Evolutionary conservation across 345 rosid genomes (phyloP), one percentile per base, ranked within the genome.

Genomic region (Crucihimalaya himalaica): DNA sequence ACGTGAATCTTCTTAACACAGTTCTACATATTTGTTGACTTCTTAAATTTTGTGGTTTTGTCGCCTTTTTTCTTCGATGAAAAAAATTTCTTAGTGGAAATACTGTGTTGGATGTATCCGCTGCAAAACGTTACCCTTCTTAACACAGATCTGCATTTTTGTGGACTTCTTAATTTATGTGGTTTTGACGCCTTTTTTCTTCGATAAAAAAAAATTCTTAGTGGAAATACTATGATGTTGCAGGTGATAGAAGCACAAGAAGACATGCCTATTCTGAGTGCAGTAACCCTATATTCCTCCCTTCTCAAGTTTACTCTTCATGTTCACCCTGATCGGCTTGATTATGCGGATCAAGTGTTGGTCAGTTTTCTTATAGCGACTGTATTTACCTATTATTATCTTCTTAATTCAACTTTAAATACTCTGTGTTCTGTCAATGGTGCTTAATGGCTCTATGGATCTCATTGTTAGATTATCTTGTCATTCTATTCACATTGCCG

Each of bases 301-400:
- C 99, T 96, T 81, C 97, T 92, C 55, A 96, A 89, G 50, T 96
- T 96, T 81, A 92, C 97, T 45, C 97, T 96, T 48, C 96, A 92
- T 81, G 99, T 96, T 71, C 99, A 96, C 75, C 99, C 99, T 32
- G 99, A 96, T 68, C 93, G 99, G 62, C 91, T 96, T 72, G 98
- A 96, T 79, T 92, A 96, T 83, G 98, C 97, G 12, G 99, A 96
- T 81, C 96, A 96, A 96, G 99, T 78, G 51, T 43, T 78, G 81
- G 81, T 78, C 61, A 66, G 81, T 66, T 42, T 71, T 59, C 68
- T 58, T 66, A 42, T 27, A 48, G 29, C 11, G 31, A 25, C 55
- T 64, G 48, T 42, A 73, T 48, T 25, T 35, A 32, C 66, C 6
- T 37, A 46, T 46, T 66, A 28, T 56, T 63, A 40, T 48, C 54